phyloP scores from a whole-genome alignment of 2,329 filamentous ascomycete genomes.

The Trichoderma polysporum region DNA sequence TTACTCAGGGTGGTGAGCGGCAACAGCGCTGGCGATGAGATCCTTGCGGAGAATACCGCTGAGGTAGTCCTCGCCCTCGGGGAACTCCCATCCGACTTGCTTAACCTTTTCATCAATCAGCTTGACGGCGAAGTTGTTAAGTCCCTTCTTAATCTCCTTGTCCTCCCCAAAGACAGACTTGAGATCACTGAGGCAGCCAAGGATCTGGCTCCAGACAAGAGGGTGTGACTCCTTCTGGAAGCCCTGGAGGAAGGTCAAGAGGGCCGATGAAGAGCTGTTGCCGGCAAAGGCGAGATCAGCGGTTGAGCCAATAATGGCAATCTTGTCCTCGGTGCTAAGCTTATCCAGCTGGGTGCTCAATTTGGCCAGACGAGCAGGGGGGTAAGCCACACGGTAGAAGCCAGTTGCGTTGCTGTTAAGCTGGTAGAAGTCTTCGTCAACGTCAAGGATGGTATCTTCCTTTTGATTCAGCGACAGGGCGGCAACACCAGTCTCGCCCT shows the following conservation, averaged over 20 bases:
- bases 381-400: conserved; percentile 91
- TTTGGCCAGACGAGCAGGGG: conserved; percentile 76
- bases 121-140: conserved; percentile 77
- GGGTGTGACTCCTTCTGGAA: conserved; percentile 80
- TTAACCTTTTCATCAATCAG: conserved; percentile 74
- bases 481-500: conserved; percentile 60
- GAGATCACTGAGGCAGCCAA: conserved; percentile 72
- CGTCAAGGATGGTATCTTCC: conserved; percentile 70
- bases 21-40: conserved; percentile 72
- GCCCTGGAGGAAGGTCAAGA: conserved; percentile 82
- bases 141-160: conserved; percentile 65
- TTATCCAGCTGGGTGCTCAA: conserved; percentile 74
- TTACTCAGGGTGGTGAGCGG: conserved; percentile 73
- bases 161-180: conserved; percentile 84
- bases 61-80: conserved; percentile 76
- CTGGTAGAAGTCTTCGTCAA: conserved; percentile 85
- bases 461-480: conserved; percentile 71
- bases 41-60: conserved; percentile 79
- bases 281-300: conserved; percentile 87
- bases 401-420: conserved; percentile 87
- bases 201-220: conserved; percentile 84
- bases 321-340: conserved; percentile 84
- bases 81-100: conserved; percentile 82
- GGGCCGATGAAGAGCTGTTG: conserved; percentile 74
- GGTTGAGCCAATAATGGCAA: conserved; percentile 86